These are phyloP conservation scores for Neurospora tetrasperma DNA, from an alignment of 495 filamentous ascomycete genomes.

Conservation along the genomic window DNA sequence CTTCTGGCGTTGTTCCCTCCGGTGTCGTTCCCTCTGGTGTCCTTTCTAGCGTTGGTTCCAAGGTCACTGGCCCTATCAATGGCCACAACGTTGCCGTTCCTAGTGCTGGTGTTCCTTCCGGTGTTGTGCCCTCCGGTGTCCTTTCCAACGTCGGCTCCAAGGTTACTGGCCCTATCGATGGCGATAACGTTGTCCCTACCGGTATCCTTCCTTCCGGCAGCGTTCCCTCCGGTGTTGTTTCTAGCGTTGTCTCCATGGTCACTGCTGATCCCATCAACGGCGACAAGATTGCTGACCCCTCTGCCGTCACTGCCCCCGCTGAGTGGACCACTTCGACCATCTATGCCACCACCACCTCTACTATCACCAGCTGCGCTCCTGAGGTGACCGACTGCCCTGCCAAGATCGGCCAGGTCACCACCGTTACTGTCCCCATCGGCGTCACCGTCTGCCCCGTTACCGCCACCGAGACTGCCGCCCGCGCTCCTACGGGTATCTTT, in stretches of 20 bases:
- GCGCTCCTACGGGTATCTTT: not conserved
- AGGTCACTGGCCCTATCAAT: too few relatives aligned
- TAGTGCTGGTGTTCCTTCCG: too few relatives aligned
- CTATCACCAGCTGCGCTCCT: slow-evolving; percentile 49
- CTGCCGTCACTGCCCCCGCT: not conserved
- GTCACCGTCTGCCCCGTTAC: slow-evolving; percentile 38
- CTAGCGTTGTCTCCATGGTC: not conserved
- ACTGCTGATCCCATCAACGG: not conserved
- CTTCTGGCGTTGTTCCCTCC: too few relatives aligned
- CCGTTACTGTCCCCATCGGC: slow-evolving; percentile 27
- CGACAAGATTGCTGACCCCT: not conserved
- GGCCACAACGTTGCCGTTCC: too few relatives aligned
- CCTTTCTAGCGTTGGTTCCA: too few relatives aligned
- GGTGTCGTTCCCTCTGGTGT: not conserved
- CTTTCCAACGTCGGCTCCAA: not conserved
- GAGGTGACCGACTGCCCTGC: slow-evolving; percentile 45
- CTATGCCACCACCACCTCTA: slow-evolving; percentile 42
- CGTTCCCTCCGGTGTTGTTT: not conserved
- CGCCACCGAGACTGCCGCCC: slow-evolving; percentile 17
- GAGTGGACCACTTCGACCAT: slow-evolving; percentile 27
- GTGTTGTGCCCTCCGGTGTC: not conserved
- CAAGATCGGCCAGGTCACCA: slow-evolving; percentile 20
- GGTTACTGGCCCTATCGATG: not conserved
- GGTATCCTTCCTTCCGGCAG: not conserved
- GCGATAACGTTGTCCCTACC: not conserved